Base-by-base conservation (phyloP, 352 stramenopile genomes). In the Phytophthora meadii region DNA sequence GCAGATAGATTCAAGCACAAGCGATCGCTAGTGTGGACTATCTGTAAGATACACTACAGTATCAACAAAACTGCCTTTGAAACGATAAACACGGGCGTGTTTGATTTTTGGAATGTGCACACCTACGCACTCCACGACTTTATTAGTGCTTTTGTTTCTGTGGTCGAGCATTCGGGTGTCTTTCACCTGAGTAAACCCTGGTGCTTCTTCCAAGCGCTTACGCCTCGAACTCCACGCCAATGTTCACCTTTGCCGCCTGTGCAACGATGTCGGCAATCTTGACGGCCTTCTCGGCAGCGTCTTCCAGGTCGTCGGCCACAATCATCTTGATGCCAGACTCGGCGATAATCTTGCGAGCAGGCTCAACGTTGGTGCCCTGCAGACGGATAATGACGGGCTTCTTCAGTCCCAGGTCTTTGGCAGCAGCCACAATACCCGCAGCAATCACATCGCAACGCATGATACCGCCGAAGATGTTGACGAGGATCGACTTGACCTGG, bases 381-480 rank as follows among this genome's bases (percentile, higher is more conserved):
- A 99, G 87, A 77, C 98, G 91, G 69, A 99, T 98, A 49, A 99
- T 95, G 54, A 99, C 92, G 30, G 98, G 98, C 83, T 99, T 99
- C 69, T 97, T 94, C 40, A 99, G 81, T 19, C 94, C 97, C 68
- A 99, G 84, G 65, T 98, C 89, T 77, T 98, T 97, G 54, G 91
- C 95, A 46, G 97, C 97, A 54, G 96, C 95, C 55, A 99, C 96
- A 58, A 99, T 98, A 53, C 98, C 98, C 15, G 88, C 87, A 9
- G 93, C 93, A 65, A 99, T 99, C 25, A 99, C 91, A 77, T 99
- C 97, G 74, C 97, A 99, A 58, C 95, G 87, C 97, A 99, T 99
- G 82, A 99, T 99, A 48, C 98, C 98, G 51, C 98, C 98, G 74
- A 99, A 99, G 64, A 99, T 99, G 82, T 99, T 99, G 47, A 99